Evolutionary conservation across 2,329 filamentous ascomycete genomes (phyloP).

Genomic region (Epicoccum sorghinum): DNA sequence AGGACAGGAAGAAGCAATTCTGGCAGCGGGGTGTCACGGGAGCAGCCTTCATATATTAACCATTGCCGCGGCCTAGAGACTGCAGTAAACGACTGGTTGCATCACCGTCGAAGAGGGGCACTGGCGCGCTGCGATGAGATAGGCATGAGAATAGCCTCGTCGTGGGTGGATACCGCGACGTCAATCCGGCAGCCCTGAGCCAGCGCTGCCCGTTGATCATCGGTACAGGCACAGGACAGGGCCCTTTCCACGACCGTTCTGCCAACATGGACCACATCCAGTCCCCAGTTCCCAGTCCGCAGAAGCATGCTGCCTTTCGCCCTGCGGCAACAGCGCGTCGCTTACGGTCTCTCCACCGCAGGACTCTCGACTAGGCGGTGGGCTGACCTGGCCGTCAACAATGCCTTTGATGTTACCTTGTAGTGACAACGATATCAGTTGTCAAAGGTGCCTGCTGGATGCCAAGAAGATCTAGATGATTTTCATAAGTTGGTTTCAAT

Average conservation of each 20-base stretch:
- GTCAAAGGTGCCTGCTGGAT: slow-evolving; percentile 13
- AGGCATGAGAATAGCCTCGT: slow-evolving; percentile 21
- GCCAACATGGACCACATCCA: slow-evolving; percentile 13
- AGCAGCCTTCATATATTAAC: slow-evolving; percentile 24
- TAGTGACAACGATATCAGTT: slow-evolving; percentile 19
- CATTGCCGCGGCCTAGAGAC: slow-evolving; percentile 23
- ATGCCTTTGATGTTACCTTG: slow-evolving; percentile 19
- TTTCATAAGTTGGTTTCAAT: slow-evolving; percentile 33
- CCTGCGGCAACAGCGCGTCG: slow-evolving; percentile 21
- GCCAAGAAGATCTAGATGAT: slow-evolving; percentile 45
- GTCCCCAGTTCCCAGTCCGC: neutral
- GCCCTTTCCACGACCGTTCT: slow-evolving; percentile 21
- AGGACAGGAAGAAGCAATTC: slow-evolving; percentile 1
- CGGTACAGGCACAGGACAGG: slow-evolving; percentile 11
- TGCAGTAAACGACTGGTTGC: slow-evolving; percentile 20
- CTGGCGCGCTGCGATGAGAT: slow-evolving; percentile 1
- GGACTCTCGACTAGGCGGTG: slow-evolving; percentile 13
- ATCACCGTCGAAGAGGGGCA: slow-evolving; percentile 26
- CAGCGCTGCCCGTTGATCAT: slow-evolving; percentile 27
- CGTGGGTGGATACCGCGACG: slow-evolving; percentile 36
- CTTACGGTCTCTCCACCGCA: slow-evolving; percentile 22
- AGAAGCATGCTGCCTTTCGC: neutral
- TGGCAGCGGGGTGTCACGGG: slow-evolving; percentile 37
- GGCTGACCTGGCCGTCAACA: slow-evolving; percentile 7
- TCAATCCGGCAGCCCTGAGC: slow-evolving; percentile 35